phyloP scores from a whole-genome alignment of 495 filamentous ascomycete species.

The Glonium stellatum region DNA sequence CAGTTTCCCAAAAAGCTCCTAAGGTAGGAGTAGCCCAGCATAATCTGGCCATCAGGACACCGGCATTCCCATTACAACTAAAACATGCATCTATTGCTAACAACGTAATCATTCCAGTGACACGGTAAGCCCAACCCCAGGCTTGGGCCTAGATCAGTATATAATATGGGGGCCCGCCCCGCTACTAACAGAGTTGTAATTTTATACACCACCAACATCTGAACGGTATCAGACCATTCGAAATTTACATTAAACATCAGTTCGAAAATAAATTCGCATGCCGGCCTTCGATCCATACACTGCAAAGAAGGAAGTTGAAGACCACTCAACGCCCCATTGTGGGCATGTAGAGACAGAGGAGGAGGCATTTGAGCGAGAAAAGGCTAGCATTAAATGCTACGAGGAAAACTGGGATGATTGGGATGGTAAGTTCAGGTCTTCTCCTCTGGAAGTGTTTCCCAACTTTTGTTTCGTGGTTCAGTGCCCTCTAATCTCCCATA shows the following conservation, averaged over 20 bases:
- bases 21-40: not conserved
- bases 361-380: constrained; percentile 8
- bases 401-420: constrained; percentile 13
- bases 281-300: constrained; percentile 18
- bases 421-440: constrained; percentile 3
- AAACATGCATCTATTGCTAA: no score
- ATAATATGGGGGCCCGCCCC: no score
- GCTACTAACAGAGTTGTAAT: no score
- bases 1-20: not conserved
- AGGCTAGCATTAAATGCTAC: constrained; percentile 9
- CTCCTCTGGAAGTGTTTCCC: not conserved
- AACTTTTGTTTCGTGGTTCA: not conserved
- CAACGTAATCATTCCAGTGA: no score
- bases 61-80: not conserved
- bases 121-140: no score
- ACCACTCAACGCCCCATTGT: not conserved
- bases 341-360: not conserved
- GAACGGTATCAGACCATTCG: not conserved
- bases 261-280: constrained; percentile 1
- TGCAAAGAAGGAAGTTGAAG: constrained; percentile 6
- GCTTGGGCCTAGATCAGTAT: no score
- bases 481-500: no score
- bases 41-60: not conserved
- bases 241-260: not conserved
- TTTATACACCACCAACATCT: no score